Base-by-base conservation (phyloP, 257 asterid species). In the Jacaranda copaia region DNA sequence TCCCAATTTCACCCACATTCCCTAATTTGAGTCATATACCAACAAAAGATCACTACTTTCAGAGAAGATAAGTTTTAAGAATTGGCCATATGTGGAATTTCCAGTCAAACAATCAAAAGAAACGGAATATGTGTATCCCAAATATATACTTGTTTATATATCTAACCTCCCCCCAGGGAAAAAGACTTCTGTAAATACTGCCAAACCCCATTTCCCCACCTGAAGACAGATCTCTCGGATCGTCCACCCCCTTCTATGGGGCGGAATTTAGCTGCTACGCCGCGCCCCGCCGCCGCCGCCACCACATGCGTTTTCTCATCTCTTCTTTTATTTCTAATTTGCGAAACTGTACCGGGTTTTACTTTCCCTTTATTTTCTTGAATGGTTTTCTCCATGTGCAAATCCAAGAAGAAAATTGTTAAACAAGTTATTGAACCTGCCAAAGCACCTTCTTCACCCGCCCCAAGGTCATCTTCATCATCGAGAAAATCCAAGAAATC, bases 341-440 rank as follows among this genome's bases (percentile, higher is more conserved):
- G 11, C 62, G 52, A 9, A 55, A 3, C 46, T 3, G 5, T 9
- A 36, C 51, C 65, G 55, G 16, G 14, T 48, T 51, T 4, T 15
- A 4, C 12, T 36, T 43, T 39, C 57, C 39, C 4, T 6, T 19
- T 5, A 35, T 36, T 10, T 16, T 18, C 12, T 20, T 70, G 76
- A 73, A 78, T 66, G 64, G 8, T 14, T 16, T 79, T 67, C 78
- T 79, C 73, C 73, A 76, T 81, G 84, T 93, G 98, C 78, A 86
- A 82, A 87, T 83, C 94, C 73, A 89, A 88, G 91, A 87, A 81
- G 52, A 85, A 73, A 45, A 72, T 81, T 71, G 43, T 16, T 68
- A 77, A 68, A 3, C 76, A 73, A 73, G 91, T 87, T 18, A 79
- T 68, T 8, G 66, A 86, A 52, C 93, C 77, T 70, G 40, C 89